phyloP scores from a whole-genome alignment of 2,329 filamentous ascomycete species.

The Apiospora rasikravindrae region DNA sequence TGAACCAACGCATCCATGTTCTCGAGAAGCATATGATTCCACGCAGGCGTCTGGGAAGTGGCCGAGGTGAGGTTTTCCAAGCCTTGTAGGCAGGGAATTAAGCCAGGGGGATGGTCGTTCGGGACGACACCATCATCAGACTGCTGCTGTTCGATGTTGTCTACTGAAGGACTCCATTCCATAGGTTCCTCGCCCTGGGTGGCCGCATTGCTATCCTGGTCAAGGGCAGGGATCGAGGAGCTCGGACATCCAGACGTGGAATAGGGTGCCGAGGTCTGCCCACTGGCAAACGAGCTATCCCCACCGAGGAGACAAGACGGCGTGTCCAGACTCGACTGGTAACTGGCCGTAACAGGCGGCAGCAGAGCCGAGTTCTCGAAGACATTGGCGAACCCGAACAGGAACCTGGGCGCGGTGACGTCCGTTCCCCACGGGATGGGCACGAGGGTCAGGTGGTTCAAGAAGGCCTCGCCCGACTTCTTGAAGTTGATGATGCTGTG shows the following conservation, averaged over 20 bases:
- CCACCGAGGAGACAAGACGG: background rate
- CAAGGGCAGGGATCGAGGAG: background rate
- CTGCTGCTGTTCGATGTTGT: too few relatives aligned
- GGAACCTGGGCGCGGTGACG: slow-evolving; percentile 75
- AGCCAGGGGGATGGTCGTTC: too few relatives aligned
- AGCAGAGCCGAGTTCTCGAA: slow-evolving; percentile 58
- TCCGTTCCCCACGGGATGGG: slow-evolving; percentile 74
- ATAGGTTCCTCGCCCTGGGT: too few relatives aligned
- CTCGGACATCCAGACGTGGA: background rate
- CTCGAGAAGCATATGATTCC: slow-evolving; percentile 86
- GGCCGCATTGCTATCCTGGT: too few relatives aligned
- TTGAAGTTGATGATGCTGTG: slow-evolving; percentile 91
- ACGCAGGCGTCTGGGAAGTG: slow-evolving; percentile 72
- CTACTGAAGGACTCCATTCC: too few relatives aligned
- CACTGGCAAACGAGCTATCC: background rate
- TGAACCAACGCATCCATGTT: slow-evolving; percentile 90
- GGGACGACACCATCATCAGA: too few relatives aligned
- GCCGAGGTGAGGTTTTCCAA: background rate
- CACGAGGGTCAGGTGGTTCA: slow-evolving; percentile 92
- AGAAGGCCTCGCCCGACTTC: slow-evolving; percentile 88
- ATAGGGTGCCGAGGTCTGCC: background rate
- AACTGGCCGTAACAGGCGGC: background rate
- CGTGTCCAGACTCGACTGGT: slow-evolving; percentile 48
- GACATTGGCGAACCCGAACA: slow-evolving; percentile 84
- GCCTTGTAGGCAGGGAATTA: background rate